These are phyloP conservation scores for Talaromyces trachyspermus DNA, from an alignment of 495 filamentous ascomycete species.

Conservation along the genomic window DNA sequence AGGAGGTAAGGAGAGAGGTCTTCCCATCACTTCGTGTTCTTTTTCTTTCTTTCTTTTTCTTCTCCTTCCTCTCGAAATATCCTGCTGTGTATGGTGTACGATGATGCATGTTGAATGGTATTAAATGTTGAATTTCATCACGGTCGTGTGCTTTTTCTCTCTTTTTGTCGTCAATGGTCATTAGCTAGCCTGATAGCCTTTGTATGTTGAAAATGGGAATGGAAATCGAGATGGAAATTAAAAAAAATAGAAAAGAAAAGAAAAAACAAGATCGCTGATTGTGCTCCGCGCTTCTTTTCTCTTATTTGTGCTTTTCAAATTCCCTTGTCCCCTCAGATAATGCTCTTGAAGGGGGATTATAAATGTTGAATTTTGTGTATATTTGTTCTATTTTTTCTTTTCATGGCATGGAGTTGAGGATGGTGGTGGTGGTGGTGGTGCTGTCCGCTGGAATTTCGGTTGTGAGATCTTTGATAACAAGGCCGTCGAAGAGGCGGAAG, in stretches of 20 bases:
- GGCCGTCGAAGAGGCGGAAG: constrained; percentile 77
- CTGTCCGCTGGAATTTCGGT: background rate
- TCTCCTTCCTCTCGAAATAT: background rate
- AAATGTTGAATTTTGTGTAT: no score
- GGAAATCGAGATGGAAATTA: no score
- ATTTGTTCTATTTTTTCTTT: background rate
- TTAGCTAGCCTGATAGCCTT: background rate
- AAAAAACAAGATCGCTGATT: no score
- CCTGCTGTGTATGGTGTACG: background rate
- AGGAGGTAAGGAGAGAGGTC: constrained; percentile 8
- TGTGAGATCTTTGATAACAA: constrained; percentile 57
- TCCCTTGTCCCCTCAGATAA: no score
- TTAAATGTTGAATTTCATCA: constrained; percentile 11
- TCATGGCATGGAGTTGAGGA: background rate
- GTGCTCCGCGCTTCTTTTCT: no score
- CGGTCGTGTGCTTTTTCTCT: constrained; percentile 4
- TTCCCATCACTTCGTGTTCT: background rate
- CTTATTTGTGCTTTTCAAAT: no score
- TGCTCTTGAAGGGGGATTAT: no score
- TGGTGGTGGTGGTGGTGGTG: background rate
- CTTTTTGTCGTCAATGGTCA: background rate
- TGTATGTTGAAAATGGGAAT: no score
- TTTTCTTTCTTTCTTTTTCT: background rate
- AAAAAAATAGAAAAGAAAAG: no score
- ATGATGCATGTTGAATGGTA: constrained; percentile 11